Evolutionary conservation across 257 asterid genomes (phyloP).

Genomic region (Salvia hispanica): DNA sequence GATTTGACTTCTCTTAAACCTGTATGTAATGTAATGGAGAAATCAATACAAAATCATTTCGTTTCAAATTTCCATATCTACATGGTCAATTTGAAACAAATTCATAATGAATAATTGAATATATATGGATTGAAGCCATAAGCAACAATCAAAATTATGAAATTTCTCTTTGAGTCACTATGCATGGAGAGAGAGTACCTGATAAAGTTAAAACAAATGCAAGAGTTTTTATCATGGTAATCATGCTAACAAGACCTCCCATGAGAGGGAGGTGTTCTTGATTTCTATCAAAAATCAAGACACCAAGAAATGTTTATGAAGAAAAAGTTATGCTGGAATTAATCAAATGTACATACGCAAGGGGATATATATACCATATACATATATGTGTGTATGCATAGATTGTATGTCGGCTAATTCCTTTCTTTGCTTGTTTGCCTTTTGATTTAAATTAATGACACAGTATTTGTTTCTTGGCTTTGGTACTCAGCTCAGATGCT

Average conservation of each 20-base stretch:
- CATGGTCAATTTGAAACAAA: background rate
- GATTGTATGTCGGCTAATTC: slow-evolving; percentile 32
- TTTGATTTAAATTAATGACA: slow-evolving; percentile 28
- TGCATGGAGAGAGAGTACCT: slow-evolving; percentile 24
- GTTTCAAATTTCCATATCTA: background rate
- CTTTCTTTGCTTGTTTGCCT: slow-evolving; percentile 54
- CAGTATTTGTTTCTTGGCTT: slow-evolving; percentile 36
- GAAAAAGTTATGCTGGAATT: slow-evolving; percentile 24
- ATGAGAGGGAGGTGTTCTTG: slow-evolving; percentile 31
- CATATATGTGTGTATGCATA: background rate
- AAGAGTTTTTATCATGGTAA: slow-evolving; percentile 45
- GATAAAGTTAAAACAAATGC: slow-evolving; percentile 33
- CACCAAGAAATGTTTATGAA: background rate
- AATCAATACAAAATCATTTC: background rate
- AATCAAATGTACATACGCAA: slow-evolving; percentile 17
- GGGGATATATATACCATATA: slow-evolving; percentile 10
- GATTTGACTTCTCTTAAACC: slow-evolving; percentile 49
- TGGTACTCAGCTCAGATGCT: slow-evolving; percentile 29
- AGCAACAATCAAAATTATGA: too few species aligned
- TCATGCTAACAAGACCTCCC: slow-evolving; percentile 37
- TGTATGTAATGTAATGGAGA: slow-evolving; percentile 17
- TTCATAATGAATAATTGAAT: too few species aligned
- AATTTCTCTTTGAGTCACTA: too few species aligned
- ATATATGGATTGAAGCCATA: too few species aligned
- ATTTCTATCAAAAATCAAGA: slow-evolving; percentile 14